phyloP scores from a whole-genome alignment of 192 early-diverging fungal genomes.

The Coemansia erecta region DNA sequence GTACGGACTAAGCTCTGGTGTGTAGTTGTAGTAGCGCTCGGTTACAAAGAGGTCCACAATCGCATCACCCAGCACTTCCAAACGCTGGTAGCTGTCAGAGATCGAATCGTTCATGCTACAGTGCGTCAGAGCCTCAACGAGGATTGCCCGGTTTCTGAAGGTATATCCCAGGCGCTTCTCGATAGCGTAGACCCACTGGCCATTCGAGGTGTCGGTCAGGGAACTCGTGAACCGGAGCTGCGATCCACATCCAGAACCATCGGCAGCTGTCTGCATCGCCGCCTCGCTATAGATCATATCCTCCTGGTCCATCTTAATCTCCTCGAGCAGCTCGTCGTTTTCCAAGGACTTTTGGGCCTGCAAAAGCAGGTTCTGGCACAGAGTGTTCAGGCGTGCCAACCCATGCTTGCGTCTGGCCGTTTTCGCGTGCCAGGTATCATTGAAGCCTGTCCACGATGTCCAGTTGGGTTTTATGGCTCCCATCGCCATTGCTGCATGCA shows the following conservation, averaged over 20 bases:
- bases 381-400: slow-evolving; percentile 13
- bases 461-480: slow-evolving; percentile 36
- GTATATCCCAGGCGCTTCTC: slow-evolving; percentile 55
- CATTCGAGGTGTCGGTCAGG: background rate
- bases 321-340: slow-evolving; percentile 21
- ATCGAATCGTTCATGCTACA: slow-evolving; percentile 60
- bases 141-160: slow-evolving; percentile 65
- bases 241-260: background rate
- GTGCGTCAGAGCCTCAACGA: slow-evolving; percentile 85
- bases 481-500: slow-evolving; percentile 57
- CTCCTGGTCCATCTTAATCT: slow-evolving; percentile 28
- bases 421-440: slow-evolving; percentile 16
- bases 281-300: slow-evolving; percentile 26
- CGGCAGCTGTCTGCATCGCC: background rate
- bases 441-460: slow-evolving; percentile 35
- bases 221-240: background rate
- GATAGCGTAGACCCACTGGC: slow-evolving; percentile 8
- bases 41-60: slow-evolving; percentile 80
- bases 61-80: slow-evolving; percentile 86
- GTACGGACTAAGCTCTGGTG: slow-evolving; percentile 68
- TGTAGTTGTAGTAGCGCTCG: slow-evolving; percentile 67
- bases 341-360: background rate
- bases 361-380: slow-evolving; percentile 14
- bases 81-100: slow-evolving; percentile 78
- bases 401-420: slow-evolving; percentile 11